Conservation (phyloP, 257 asterid species). For the Ligustrum vulgare region DNA sequence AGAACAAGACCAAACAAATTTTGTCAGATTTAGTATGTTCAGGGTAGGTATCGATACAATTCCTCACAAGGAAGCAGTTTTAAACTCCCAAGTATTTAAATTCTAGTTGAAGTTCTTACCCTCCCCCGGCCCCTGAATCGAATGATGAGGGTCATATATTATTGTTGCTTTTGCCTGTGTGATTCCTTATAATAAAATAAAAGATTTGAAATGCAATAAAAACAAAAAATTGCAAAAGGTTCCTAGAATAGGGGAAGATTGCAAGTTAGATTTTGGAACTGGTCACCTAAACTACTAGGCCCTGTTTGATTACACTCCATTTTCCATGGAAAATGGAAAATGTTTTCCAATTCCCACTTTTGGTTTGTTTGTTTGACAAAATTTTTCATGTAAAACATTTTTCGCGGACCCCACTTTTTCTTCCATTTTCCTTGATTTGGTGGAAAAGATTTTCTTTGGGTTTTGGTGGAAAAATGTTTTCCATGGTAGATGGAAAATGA, state of each 20-base stretch:
- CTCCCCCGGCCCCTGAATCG: not conserved
- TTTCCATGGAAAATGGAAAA: no score
- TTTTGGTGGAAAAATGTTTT: no score
- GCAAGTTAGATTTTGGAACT: not conserved
- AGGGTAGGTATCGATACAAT: slow-evolving; percentile 13
- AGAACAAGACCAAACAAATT: slow-evolving; percentile 21
- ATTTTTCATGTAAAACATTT: no score
- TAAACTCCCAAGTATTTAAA: not conserved
- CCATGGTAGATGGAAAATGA: no score
- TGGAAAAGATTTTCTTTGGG: no score
- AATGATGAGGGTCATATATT: not conserved
- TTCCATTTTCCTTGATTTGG: no score
- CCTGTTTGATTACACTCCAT: no score
- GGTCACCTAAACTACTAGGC: not conserved
- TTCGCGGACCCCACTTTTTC: no score
- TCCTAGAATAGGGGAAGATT: not conserved
- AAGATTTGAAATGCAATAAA: slow-evolving; percentile 16
- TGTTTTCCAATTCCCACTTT: no score
- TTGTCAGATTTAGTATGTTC: slow-evolving; percentile 7
- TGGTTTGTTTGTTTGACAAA: no score
- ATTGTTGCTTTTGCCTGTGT: not conserved
- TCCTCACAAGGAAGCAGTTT: not conserved
- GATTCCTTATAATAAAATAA: not conserved
- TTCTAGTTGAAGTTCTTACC: not conserved
- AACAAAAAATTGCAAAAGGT: not conserved